A percentile compares a stretch with the other conserved stretches of the same genome.
Conservation (phyloP, 805 yeast genomes). For the Candida vartiovaarae region DNA sequence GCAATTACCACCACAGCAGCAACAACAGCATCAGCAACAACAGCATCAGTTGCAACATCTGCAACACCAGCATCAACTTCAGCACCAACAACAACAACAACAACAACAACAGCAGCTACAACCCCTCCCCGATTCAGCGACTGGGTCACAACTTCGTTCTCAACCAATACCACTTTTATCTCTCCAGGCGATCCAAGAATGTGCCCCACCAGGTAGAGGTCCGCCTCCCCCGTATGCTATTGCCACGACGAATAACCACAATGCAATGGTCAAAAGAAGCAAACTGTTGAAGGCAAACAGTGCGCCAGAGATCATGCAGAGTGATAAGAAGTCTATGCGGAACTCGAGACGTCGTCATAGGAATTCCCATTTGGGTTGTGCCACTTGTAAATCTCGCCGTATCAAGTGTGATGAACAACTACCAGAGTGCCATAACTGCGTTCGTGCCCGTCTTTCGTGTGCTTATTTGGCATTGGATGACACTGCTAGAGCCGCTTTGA, state of each 20-base stretch:
- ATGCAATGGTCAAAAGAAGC: background rate
- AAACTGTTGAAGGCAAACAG: background rate
- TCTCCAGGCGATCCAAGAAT: too few relatives aligned
- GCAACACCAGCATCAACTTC: constrained; percentile 5
- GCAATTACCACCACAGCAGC: too few relatives aligned
- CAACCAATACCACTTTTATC: background rate
- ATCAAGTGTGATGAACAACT: constrained; percentile 60
- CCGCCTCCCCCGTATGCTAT: constrained; percentile 18
- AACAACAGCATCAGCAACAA: too few relatives aligned
- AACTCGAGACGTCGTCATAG: constrained; percentile 47
- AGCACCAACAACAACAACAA: background rate
- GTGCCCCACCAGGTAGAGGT: background rate
- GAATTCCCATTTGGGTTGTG: constrained; percentile 72
- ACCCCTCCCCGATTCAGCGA: too few relatives aligned
- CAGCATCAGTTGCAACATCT: constrained; percentile 5
- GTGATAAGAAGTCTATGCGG: too few relatives aligned
- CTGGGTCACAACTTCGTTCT: too few relatives aligned
- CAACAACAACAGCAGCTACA: background rate
- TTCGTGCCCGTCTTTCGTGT: constrained; percentile 38
- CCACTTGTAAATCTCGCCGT: constrained; percentile 54
- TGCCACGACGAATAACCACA: constrained; percentile 18
- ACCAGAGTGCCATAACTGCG: constrained; percentile 54
- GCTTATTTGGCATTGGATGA: constrained; percentile 43
- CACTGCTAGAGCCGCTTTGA: constrained; percentile 40
- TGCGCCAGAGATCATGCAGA: too few relatives aligned